Conservation (phyloP, 768 basidiomycete genomes). For the Lentinula detonsa region DNA sequence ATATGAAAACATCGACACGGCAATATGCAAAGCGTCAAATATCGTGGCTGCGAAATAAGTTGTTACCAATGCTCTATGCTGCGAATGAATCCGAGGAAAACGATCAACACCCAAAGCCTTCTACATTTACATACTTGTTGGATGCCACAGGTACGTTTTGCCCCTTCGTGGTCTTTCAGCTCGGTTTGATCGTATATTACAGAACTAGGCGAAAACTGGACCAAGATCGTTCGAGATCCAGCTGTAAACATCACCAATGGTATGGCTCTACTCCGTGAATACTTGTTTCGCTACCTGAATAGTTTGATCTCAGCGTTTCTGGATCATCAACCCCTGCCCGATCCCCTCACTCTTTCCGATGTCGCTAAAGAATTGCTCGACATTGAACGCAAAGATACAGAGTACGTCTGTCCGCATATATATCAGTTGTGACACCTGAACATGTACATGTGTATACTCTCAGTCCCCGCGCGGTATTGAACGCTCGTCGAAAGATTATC, state of each 20-base stretch:
- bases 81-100: constrained; percentile 30
- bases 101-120: constrained; percentile 10
- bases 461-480: constrained; percentile 54
- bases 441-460: constrained; percentile 1
- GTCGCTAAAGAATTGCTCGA: constrained; percentile 47
- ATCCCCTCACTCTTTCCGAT: constrained; percentile 51
- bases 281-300: no score
- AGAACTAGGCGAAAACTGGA: constrained; percentile 58
- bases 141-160: constrained; percentile 57
- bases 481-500: constrained; percentile 48
- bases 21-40: constrained; percentile 92
- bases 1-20: constrained; percentile 82
- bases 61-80: constrained; percentile 64
- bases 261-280: constrained; percentile 15
- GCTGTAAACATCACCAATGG: constrained; percentile 47
- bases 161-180: background rate
- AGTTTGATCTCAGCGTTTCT: constrained; percentile 48
- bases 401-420: constrained; percentile 25
- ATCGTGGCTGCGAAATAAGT: constrained; percentile 87
- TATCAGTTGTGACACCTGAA: constrained; percentile 3
- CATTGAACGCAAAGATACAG: constrained; percentile 35
- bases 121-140: constrained; percentile 44
- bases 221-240: constrained; percentile 41
- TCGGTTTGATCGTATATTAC: background rate
- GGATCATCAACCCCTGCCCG: constrained; percentile 37